Base-by-base conservation (phyloP, 495 filamentous ascomycete genomes). In the Neurospora sp. region DNA sequence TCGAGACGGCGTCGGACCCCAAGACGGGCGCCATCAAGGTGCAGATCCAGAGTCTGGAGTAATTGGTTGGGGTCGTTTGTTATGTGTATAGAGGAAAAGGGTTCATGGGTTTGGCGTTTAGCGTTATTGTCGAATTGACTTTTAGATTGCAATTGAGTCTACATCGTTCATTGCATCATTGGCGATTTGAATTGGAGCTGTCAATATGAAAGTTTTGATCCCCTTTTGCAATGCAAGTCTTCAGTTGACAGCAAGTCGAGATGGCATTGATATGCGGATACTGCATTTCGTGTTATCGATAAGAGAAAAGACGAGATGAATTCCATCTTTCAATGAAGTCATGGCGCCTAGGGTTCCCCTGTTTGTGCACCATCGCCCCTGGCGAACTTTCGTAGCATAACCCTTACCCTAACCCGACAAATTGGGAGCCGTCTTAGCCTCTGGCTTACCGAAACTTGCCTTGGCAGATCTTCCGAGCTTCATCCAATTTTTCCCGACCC, bases 11-110 rank as follows among this genome's bases (percentile, higher is more conserved):
- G 28, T 88, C 91, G 3, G 89, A 97, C 82, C 90, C 92, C n/a
- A 93, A 90, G 84, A 97, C 90, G 43, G 94, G 95, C 4, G 94
- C 94, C 17, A 97, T 98, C 80, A 98, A 98, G 85, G 94, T 97
- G 76, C 90, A 93, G 85, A 98, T 97, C 76, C 87, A 90, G 83
- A 92, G 89, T 78, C 76, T 84, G 69, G 84, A 84, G n/a, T 85
- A 70, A 76, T 24, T 39, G 39, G 37, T 9, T 66, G 28, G 4
- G 54, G 54, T 36, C 6, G 13, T 66, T 7, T 19, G 19, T 66
- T 19, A 19, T 34, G 24, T 34, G 28, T 66, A 66, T 62, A 62
- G 54, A 34, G 4, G 28, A 66, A 66, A 34, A 66, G 54, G 5
- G 28, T 19, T 66, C 54, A 34, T 66, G 54, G 54, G 15, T 66